Conservation (phyloP, 225 moss, liverwort and hornwort species). For the Bryum argenteum region DNA sequence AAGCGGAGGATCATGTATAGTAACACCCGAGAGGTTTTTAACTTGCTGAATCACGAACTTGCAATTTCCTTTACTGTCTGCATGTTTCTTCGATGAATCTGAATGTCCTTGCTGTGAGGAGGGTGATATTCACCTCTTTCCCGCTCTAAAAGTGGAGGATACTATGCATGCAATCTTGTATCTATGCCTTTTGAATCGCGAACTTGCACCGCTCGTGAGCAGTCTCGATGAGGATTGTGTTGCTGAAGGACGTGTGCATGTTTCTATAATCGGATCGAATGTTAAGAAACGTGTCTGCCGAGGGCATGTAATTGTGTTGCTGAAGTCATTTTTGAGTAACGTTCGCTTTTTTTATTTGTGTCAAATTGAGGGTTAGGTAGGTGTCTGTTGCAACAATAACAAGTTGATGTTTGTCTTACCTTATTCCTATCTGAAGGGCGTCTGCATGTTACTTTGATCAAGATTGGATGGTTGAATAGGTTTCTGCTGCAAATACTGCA, state of each 20-base stretch:
- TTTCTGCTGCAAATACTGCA: conserved; percentile 7
- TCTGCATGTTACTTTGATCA: background rate
- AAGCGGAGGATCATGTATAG: conserved; percentile 28
- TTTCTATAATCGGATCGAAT: background rate
- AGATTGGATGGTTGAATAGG: background rate
- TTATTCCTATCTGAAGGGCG: too few species aligned
- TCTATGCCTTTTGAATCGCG: too few species aligned
- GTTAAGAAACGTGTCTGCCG: background rate
- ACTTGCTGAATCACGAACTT: background rate
- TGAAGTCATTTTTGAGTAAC: background rate
- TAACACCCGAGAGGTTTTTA: background rate
- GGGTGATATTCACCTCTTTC: background rate
- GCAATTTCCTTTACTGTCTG: conserved; percentile 4
- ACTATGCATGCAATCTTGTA: background rate
- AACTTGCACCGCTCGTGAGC: background rate
- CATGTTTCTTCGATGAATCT: conserved; percentile 5
- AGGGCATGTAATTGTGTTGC: too few species aligned
- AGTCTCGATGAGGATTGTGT: background rate
- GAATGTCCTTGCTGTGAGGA: background rate
- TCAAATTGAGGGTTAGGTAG: too few species aligned
- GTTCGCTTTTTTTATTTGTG: too few species aligned
- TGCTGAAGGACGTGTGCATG: background rate
- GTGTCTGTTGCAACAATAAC: too few species aligned
- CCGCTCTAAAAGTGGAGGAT: conserved; percentile 1
- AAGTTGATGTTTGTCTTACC: too few species aligned